Conservation (phyloP, 805 yeast species). For the Yarrowia hollandica region DNA sequence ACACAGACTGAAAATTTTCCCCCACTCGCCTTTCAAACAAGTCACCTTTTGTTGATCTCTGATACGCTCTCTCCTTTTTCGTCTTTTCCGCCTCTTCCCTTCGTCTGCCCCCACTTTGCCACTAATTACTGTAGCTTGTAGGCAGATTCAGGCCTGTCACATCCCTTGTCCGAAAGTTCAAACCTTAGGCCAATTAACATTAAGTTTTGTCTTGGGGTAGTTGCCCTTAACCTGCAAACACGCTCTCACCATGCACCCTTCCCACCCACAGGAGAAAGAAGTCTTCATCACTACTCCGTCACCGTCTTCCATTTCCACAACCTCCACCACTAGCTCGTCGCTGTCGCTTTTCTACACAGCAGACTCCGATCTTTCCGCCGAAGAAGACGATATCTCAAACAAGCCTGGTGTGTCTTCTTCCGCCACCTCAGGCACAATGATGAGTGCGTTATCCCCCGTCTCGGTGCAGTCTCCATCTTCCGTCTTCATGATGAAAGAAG, state of each 20-base stretch:
- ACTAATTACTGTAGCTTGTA: constrained; percentile 1
- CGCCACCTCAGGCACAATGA: constrained; percentile 14
- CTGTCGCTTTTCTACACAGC: constrained; percentile 18
- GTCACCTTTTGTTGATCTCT: no score
- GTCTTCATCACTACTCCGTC: constrained; percentile 20
- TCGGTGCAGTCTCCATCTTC: constrained; percentile 27
- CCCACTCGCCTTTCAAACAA: not conserved
- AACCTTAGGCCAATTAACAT: not conserved
- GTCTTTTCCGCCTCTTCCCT: not conserved
- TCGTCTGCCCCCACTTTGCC: constrained; percentile 6
- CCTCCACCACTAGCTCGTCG: constrained; percentile 10
- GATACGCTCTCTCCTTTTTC: no score
- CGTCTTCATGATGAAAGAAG: constrained; percentile 25
- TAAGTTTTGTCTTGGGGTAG: constrained; percentile 23
- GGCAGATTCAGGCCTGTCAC: constrained; percentile 25
- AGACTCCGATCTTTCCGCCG: constrained; percentile 8
- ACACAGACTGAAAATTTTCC: not conserved
- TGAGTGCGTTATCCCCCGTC: constrained; percentile 24
- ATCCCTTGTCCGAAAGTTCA: constrained; percentile 20
- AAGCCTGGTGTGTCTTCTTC: constrained; percentile 4
- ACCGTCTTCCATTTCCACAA: not conserved
- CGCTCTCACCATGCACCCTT: constrained; percentile 28
- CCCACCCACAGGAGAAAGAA: constrained; percentile 18
- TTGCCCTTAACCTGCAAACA: constrained; percentile 27
- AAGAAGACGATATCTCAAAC: not conserved